Base-by-base conservation (phyloP, 192 early-diverging fungal species). In the Coemansia sp. region DNA sequence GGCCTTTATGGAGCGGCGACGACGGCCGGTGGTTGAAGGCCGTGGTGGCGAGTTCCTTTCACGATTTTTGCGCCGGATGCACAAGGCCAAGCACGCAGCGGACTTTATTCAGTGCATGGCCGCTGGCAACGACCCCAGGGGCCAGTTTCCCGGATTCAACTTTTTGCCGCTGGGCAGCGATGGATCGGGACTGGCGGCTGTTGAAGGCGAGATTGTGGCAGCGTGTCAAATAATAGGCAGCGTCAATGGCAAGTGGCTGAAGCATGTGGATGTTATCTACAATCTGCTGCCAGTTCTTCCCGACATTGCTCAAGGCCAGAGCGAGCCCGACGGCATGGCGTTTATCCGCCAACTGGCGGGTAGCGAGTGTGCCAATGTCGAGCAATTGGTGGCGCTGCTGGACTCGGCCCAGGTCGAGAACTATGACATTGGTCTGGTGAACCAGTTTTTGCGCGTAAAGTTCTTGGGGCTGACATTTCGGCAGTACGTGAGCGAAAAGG, bases 391-490 rank as follows among this genome's bases (percentile, higher is more conserved):
- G 11, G 43, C 62, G 4, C 51, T 34, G 53, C 63, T 76, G 21
- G 60, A 69, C 18, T 35, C 24, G 1, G 73, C 60, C 9, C 35
- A 63, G 11, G 40, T 76, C 38, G 66, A 81, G 62, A 56, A 45
- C 55, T 81, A 66, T 18, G 70, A 69, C 48, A 70, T 81, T 37
- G 70, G 62, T 4, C 50, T 81, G 37, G 58, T 81, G 23, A 74
- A 81, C 67, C 70, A 73, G 34, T 75, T 76, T 65, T 33, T 81
- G 60, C 78, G 78, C 39, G 62, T 73, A 34, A 71, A 65, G 45
- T 68, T 55, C 21, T 45, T 80, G 59, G 70, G 78, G 13, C 65
- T 81, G 63, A 81, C 73, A 10, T 81, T 81, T 24, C 78, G 64
- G 67, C 73, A 63, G 24, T 81, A 81, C 39, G 78, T 55, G 26